Evolutionary conservation across 2,329 filamentous ascomycete genomes (phyloP).

Genomic region (Graphilbum fragrans): DNA sequence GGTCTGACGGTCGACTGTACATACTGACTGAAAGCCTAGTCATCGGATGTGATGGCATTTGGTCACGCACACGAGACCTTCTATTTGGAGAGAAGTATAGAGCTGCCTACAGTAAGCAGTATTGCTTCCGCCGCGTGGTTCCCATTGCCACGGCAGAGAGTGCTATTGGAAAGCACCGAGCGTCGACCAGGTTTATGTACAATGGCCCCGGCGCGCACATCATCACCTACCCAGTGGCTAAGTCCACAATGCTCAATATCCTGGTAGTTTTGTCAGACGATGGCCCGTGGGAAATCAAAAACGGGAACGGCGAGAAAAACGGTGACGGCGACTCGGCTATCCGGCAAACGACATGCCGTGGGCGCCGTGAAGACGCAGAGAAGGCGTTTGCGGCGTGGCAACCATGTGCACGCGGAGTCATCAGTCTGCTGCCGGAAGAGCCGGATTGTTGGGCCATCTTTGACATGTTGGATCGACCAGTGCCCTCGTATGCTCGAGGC

Average conservation of each 20-base stretch:
- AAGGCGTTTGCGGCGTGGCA: conserved; percentile 29
- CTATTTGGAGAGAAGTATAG: conserved; percentile 33
- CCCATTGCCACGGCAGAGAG: conserved; percentile 43
- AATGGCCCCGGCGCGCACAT: conserved; percentile 44
- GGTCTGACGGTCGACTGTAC: not conserved
- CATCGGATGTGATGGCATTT: conserved; percentile 54
- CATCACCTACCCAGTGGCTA: conserved; percentile 49
- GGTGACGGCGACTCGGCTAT: conserved; percentile 11
- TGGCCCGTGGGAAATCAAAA: no score
- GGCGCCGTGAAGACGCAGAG: conserved; percentile 25
- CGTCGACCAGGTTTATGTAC: conserved; percentile 40
- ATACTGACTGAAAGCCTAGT: conserved; percentile 19
- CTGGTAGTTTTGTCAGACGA: conserved; percentile 33
- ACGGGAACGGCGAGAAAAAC: not conserved
- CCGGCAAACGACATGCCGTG: conserved; percentile 20
- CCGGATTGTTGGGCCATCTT: conserved; percentile 45
- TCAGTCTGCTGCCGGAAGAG: conserved; percentile 31
- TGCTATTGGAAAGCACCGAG: conserved; percentile 35
- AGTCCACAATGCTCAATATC: conserved; percentile 42
- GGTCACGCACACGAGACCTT: conserved; percentile 38
- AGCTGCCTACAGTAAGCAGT: conserved; percentile 42
- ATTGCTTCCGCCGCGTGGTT: conserved; percentile 49
- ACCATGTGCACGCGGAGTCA: conserved; percentile 20
- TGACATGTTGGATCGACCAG: conserved; percentile 33
- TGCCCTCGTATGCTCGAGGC: conserved; percentile 27